Evolutionary conservation across 345 rosid species (phyloP).

Genomic region (Salix suchowensis): DNA sequence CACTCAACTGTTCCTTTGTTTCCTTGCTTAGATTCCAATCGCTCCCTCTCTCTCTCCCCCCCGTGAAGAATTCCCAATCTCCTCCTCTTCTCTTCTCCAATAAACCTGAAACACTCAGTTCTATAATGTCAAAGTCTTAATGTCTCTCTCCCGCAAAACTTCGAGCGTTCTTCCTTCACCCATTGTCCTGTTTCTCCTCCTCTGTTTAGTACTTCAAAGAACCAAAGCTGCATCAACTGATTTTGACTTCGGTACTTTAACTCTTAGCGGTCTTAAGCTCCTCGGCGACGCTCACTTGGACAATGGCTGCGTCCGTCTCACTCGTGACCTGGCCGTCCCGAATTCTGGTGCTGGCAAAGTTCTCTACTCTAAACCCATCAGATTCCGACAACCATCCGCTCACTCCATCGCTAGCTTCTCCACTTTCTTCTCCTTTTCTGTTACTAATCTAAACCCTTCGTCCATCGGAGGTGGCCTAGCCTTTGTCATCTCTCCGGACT

Average conservation of each 20-base stretch:
- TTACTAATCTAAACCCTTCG: slow-evolving; percentile 69
- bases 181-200: slow-evolving; percentile 20
- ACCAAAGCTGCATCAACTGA: slow-evolving; percentile 26
- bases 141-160: slow-evolving; percentile 24
- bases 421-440: slow-evolving; percentile 82
- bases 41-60: slow-evolving; percentile 26
- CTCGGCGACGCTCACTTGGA: slow-evolving; percentile 85
- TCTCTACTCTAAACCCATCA: slow-evolving; percentile 68
- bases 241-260: slow-evolving; percentile 77
- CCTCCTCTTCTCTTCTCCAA: slow-evolving; percentile 15
- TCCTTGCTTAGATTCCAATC: slow-evolving; percentile 9
- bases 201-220: slow-evolving; percentile 26
- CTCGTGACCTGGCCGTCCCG: slow-evolving; percentile 79
- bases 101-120: not conserved
- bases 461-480: slow-evolving; percentile 96
- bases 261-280: slow-evolving; percentile 64
- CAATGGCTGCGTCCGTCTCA: slow-evolving; percentile 78
- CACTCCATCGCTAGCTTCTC: slow-evolving; percentile 59
- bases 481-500: slow-evolving; percentile 68
- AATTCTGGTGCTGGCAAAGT: slow-evolving; percentile 75
- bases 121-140: slow-evolving; percentile 16
- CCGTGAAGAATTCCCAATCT: slow-evolving; percentile 20
- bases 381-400: slow-evolving; percentile 56
- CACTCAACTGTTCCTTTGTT: slow-evolving; percentile 12
- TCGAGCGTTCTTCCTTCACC: slow-evolving; percentile 14